Base-by-base conservation (phyloP, 805 yeast species). In the Ogataea thermomethanolica region DNA sequence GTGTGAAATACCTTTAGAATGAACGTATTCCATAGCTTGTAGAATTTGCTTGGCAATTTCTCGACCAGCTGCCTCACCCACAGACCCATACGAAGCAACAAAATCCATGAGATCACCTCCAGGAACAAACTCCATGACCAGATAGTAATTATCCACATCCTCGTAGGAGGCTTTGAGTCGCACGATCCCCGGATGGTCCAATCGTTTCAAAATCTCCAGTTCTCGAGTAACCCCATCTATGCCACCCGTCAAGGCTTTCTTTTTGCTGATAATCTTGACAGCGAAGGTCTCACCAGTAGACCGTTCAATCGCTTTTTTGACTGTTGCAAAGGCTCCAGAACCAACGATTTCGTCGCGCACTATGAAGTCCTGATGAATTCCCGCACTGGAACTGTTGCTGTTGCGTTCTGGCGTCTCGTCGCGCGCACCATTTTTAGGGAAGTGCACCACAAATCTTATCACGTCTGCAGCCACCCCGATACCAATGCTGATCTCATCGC, bases 101-200 rank as follows among this genome's bases (percentile, higher is more conserved):
- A 87, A 90, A 66, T 93, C 99, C 99, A 93, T 93, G 37, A 93
- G 68, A 61, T 93, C 99, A 20, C 99, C 99, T 11, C 97, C 97
- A 2, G 95, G 82, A 21, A 93, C 95, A 54, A 81, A 85, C 57
- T 93, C 99, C 97, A 93, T 91, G 7, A 93, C 91, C 48, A 93
- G 69, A 59, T 87, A 91, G 60, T 86, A 86, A 54, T 75, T 78
- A 43, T 82, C 85, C 5, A 70, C 66, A 58, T 91, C 97, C 57
- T 90, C 96, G 58, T 80, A 89, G 54, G 84, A 86, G 4, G 89
- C 93, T 56, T 84, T 80, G 37, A 93, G 69, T 33, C 78, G 70
- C 10, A 90, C 97, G 23, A 93, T 85, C 42, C 90, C 81, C 2
- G 93, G 87, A 62, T 91, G 96, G 52, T 86, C 74, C 35, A 93